Evolutionary conservation across 2,329 filamentous ascomycete genomes (phyloP), one percentile per base, ranked within the genome.

Genomic region (Hirsutella minnesotensis): DNA sequence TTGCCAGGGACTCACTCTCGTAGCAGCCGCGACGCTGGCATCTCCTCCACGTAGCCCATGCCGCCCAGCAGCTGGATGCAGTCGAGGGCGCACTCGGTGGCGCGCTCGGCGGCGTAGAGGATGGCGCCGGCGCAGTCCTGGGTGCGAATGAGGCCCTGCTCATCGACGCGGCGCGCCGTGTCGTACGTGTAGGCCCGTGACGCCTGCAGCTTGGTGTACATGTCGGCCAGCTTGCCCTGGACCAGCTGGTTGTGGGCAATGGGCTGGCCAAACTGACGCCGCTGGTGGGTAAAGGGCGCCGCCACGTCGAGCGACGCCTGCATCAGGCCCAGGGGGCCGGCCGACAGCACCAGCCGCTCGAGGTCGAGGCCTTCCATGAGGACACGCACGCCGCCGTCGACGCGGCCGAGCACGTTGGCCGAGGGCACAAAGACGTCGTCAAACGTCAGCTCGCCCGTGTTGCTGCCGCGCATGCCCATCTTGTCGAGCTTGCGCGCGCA

Each of bases 361-460:
- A 98, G 77, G 58, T 98, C 92, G 4, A 98, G 74, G 2, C 92
- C 92, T 59, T 95, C 86, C 92, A 98, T 96, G 29, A 98, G 72
- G 4, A 98, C 90, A 49, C 78, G 79, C 21, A 94, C 89, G 48
- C 92, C 92, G 41, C 75, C 78, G 67, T 95, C 84, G 45, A 94
- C 57, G 33, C 75, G 63, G 24, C 92, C 92, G 1, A 98, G 75
- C 1, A 95, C 65, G 60, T 94, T 86, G 54, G 83, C 82, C 9
- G 70, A 67, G 3, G 92, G 88, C 7, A 96, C 87, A 57, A 95
- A 95, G 45, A 95, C 87, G 51, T 82, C 73, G 48, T 95, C 88
- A 52, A 96, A 94, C 44, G 90, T 76, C 20, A 96, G 75, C 64
- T 96, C 92, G 54, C 92, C 92, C 0, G 92, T 96, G 65, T 95